These are phyloP conservation scores for Apiosordaria backusii DNA, from an alignment of 495 filamentous ascomycete species.

Conservation along the genomic window DNA sequence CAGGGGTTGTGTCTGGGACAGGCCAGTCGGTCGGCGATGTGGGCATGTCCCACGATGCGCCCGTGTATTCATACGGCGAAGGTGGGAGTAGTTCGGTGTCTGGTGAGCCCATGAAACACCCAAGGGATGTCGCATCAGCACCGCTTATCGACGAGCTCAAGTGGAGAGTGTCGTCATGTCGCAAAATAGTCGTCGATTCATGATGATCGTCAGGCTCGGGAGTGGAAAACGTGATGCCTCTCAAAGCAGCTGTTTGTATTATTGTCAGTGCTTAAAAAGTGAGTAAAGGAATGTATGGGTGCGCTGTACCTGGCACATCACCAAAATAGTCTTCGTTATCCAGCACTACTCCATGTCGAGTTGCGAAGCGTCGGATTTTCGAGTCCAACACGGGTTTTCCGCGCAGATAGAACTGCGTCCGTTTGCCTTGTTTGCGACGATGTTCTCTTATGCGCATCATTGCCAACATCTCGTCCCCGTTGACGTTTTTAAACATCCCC, in stretches of 20 bases:
- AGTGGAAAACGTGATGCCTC: not conserved
- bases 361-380: slow-evolving; percentile 24
- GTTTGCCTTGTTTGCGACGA: slow-evolving; percentile 20
- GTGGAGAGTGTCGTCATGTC: not conserved
- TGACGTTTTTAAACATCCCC: slow-evolving; percentile 31
- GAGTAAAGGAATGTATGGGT: not conserved
- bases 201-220: not conserved
- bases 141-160: not conserved
- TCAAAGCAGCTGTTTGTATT: not conserved
- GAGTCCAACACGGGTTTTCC: slow-evolving; percentile 11
- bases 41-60: not conserved
- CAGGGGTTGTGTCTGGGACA: too few species aligned
- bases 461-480: slow-evolving; percentile 18
- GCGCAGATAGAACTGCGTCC: slow-evolving; percentile 16
- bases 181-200: not conserved
- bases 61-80: not conserved
- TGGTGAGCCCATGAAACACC: not conserved
- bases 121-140: not conserved
- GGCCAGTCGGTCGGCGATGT: not conserved
- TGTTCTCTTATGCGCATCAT: slow-evolving; percentile 25
- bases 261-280: not conserved
- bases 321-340: not conserved
- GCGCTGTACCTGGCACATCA: not conserved
- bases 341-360: slow-evolving; percentile 7
- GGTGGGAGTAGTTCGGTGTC: not conserved